These are phyloP conservation scores for Lachnum nothofagi DNA, from an alignment of 2,329 filamentous ascomycete genomes.

Conservation along the genomic window DNA sequence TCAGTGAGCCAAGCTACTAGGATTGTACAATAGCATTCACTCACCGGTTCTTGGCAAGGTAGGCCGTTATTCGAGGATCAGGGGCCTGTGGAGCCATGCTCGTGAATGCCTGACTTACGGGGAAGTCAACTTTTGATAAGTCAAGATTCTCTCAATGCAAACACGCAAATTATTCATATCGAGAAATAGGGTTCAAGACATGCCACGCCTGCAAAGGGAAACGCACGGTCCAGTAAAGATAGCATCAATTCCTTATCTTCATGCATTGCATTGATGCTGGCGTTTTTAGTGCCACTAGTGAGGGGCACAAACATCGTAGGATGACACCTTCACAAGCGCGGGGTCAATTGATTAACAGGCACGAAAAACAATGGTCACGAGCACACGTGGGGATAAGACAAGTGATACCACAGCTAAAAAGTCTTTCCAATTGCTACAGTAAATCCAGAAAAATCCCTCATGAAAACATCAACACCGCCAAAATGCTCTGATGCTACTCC, in stretches of 20 bases:
- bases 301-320: background rate
- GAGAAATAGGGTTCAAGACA: too few species aligned
- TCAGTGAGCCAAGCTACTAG: too few species aligned
- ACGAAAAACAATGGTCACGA: background rate
- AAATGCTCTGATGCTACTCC: background rate
- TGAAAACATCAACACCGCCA: background rate
- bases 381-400: too few species aligned
- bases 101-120: too few species aligned
- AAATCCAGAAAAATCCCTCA: too few species aligned
- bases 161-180: too few species aligned
- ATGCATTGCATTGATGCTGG: background rate
- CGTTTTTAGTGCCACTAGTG: background rate
- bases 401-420: background rate
- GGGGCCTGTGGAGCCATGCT: background rate
- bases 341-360: background rate
- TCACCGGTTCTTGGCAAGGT: slow-evolving; percentile 2
- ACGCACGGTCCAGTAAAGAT: background rate
- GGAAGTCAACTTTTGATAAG: too few species aligned
- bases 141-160: too few species aligned
- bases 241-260: background rate
- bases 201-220: too few species aligned
- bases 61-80: background rate
- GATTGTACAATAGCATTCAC: background rate
- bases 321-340: background rate
- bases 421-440: background rate